phyloP scores from a whole-genome alignment of 306 rosid species.

The Alnus rubra region DNA sequence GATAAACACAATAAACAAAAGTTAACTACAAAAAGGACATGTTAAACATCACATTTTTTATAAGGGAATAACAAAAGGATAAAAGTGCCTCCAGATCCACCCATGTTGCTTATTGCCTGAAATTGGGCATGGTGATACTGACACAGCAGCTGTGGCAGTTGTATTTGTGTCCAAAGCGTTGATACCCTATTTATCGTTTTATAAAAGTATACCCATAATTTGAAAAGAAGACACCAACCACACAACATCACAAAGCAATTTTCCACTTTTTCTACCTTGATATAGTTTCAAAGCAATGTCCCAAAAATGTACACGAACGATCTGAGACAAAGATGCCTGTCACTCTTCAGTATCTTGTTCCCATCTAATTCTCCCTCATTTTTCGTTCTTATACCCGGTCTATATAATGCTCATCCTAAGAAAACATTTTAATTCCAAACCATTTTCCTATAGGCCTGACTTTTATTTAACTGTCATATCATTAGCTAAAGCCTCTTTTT shows the following conservation, averaged over 20 bases:
- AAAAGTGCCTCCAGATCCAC: neutral
- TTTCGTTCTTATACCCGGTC: neutral
- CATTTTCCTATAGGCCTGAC: neutral
- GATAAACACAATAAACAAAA: slow-evolving; percentile 32
- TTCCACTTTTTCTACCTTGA: neutral
- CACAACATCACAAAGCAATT: neutral
- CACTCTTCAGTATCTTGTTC: neutral
- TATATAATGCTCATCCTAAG: neutral
- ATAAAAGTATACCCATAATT: neutral
- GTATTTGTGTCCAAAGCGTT: neutral
- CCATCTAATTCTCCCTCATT: neutral
- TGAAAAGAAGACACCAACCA: neutral
- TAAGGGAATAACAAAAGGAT: neutral
- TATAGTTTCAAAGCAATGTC: neutral
- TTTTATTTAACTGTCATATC: neutral
- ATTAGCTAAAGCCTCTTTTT: neutral
- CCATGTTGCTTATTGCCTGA: neutral
- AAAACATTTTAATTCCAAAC: neutral
- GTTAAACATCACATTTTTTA: neutral
- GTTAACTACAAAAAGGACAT: slow-evolving; percentile 10
- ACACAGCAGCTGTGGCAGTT: neutral
- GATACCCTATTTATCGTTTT: neutral
- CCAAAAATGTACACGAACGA: neutral
- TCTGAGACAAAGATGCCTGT: neutral
- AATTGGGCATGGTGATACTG: neutral